Base-by-base conservation (phyloP, 345 rosid genomes). In the Populus pruinosa region DNA sequence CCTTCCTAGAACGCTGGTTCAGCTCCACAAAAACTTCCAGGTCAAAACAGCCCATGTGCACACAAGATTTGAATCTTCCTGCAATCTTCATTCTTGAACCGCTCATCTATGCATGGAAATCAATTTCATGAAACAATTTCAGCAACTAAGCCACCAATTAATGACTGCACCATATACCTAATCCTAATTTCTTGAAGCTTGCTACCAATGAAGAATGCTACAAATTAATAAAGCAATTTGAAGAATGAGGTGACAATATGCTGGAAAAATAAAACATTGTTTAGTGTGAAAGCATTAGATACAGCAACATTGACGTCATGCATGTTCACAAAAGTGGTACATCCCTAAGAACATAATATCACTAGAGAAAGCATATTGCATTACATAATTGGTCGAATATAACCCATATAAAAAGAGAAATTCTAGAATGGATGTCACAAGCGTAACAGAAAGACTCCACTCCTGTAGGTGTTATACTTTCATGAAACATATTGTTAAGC, bases 1-100 rank as follows among this genome's bases (percentile, higher is more conserved):
- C 99, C 98, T 96, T 96, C 86, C 98, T 89, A 82, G 98, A 91
- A 44, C 99, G 97, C 87, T 93, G 94, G 87, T 93, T 96, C 84
- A 96, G 76, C 86, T 96, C 97, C 78, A 96, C 97, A 86, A 94
- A 96, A 72, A 94, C 94, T 16, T 96, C 96, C 75, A 96, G 95
- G 87, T 96, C 98, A 80, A 96, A 96, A 81, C 99, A 90, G 31
- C 97, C 97, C 97, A 96, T 91, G 89, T 96, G 99, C 68, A 78
- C 87, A 86, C 99, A 96, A 62, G 98, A 91, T 87, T 86, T 90
- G 81, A 96, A 96, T 83, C 99, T 89, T 82, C 99, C 99, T 73
- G 98, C 98, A 70, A 92, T 89, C 81, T 92, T 96, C 87, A 96
- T 93, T 86, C 99, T 90, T n/a, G 93, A 92, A 73, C 97, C 99